phyloP scores from a whole-genome alignment of 2,329 filamentous ascomycete species.

The Aspergillus ustus region DNA sequence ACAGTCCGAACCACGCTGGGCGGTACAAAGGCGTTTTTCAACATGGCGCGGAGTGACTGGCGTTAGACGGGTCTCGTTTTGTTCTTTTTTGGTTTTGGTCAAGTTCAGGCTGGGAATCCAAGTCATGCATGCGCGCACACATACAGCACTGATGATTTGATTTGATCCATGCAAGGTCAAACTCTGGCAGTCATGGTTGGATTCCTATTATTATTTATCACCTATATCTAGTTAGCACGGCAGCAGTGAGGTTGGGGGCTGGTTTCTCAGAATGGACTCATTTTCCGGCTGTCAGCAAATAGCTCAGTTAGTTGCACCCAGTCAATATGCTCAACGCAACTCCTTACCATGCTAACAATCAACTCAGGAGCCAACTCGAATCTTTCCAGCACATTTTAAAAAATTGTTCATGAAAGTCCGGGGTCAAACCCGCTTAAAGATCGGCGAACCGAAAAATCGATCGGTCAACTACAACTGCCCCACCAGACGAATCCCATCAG shows the following conservation, averaged over 20 bases:
- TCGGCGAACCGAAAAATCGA: not conserved
- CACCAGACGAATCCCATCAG: conserved; percentile 1
- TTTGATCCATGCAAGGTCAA: conserved; percentile 9
- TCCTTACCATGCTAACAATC: not conserved
- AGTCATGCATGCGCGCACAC: not conserved
- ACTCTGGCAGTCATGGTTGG: conserved; percentile 1
- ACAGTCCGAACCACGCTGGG: conserved; percentile 13
- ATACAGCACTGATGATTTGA: conserved; percentile 11
- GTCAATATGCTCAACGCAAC: not conserved
- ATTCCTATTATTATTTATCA: conserved; percentile 1
- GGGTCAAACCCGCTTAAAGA: not conserved
- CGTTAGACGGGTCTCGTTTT: conserved; percentile 20
- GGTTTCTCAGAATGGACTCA: not conserved
- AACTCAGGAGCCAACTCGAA: not conserved
- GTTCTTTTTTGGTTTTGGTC: conserved; percentile 14
- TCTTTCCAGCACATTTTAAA: not conserved
- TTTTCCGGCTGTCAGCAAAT: not conserved
- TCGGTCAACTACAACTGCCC: conserved; percentile 9
- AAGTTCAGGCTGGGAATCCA: conserved; percentile 11
- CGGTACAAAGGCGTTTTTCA: conserved; percentile 26
- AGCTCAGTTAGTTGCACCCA: conserved; percentile 1
- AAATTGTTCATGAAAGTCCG: not conserved
- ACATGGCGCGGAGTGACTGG: conserved; percentile 24
- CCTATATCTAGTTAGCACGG: conserved; percentile 16
- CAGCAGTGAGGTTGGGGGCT: conserved; percentile 1